These are phyloP conservation scores for Elsinoe arachidis DNA, from an alignment of 2,329 filamentous ascomycete genomes.

Conservation along the genomic window DNA sequence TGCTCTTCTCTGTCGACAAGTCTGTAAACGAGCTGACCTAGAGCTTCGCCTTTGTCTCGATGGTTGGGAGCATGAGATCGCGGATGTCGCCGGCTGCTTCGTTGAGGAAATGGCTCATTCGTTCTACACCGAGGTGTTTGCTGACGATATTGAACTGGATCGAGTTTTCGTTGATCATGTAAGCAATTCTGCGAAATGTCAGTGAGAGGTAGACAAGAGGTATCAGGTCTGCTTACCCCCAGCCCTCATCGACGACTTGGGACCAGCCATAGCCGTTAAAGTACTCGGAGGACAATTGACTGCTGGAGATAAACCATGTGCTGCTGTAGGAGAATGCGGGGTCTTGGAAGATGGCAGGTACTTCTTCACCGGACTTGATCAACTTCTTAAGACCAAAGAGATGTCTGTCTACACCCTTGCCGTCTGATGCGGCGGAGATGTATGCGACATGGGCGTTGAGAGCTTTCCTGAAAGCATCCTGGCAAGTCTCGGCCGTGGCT, in stretches of 20 bases:
- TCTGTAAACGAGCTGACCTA: slow-evolving; percentile 36
- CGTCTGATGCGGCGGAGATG: slow-evolving; percentile 80
- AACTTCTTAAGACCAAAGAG: slow-evolving; percentile 96
- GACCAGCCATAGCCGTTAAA: slow-evolving; percentile 99
- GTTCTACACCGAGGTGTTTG: slow-evolving; percentile 80
- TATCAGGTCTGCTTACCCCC: slow-evolving; percentile 45
- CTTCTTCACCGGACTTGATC: slow-evolving; percentile 66
- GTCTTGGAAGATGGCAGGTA: slow-evolving; percentile 79
- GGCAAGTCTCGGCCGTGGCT: slow-evolving; percentile 54
- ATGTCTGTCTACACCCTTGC: slow-evolving; percentile 89
- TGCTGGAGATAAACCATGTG: slow-evolving; percentile 83
- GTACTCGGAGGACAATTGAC: slow-evolving; percentile 88
- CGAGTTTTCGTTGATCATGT: slow-evolving; percentile 99
- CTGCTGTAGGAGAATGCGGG: slow-evolving; percentile 74
- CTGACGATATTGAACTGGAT: slow-evolving; percentile 97
- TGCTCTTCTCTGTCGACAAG: neutral
- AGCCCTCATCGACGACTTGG: slow-evolving; percentile 91
- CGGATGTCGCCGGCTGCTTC: slow-evolving; percentile 87
- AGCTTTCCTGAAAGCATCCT: slow-evolving; percentile 72
- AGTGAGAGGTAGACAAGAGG: slow-evolving; percentile 11
- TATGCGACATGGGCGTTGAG: slow-evolving; percentile 79
- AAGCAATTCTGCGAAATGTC: slow-evolving; percentile 56
- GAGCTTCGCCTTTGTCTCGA: slow-evolving; percentile 80
- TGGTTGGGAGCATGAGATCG: slow-evolving; percentile 71
- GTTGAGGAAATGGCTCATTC: slow-evolving; percentile 93